These are phyloP conservation scores for Phaeophleospora eucalypticola DNA, from an alignment of 2,329 filamentous ascomycete genomes.

Conservation along the genomic window DNA sequence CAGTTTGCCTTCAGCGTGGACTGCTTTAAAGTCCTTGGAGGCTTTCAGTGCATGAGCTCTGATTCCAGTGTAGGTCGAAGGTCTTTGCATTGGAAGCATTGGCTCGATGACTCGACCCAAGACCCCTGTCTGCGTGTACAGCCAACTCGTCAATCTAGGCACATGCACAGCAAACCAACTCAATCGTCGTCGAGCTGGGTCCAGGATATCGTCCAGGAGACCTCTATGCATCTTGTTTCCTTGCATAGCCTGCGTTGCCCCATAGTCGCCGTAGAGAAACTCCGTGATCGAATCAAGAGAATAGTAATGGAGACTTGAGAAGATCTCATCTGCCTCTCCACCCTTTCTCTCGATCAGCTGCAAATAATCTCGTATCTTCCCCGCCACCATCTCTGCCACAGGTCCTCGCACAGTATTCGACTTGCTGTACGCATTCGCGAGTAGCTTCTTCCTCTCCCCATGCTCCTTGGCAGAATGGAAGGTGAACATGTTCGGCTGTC, in stretches of 20 bases:
- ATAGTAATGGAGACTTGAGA: conserved; percentile 50
- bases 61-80: conserved; percentile 51
- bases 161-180: conserved; percentile 51
- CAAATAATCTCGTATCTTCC: conserved; percentile 41
- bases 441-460: conserved; percentile 49
- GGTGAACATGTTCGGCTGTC: conserved; percentile 51
- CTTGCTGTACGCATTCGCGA: conserved; percentile 53
- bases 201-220: conserved; percentile 48
- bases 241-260: conserved; percentile 42
- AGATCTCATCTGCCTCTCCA: conserved; percentile 42
- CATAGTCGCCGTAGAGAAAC: conserved; percentile 48
- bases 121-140: conserved; percentile 42
- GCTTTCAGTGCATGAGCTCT: conserved; percentile 41
- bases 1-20: conserved; percentile 25
- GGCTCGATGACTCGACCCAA: conserved; percentile 37
- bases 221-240: conserved; percentile 37
- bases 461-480: conserved; percentile 45
- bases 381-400: conserved; percentile 35
- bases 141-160: conserved; percentile 45
- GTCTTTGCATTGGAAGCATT: conserved; percentile 49
- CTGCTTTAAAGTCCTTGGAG: conserved; percentile 24
- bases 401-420: conserved; percentile 38
- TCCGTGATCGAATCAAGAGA: conserved; percentile 51
- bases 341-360: conserved; percentile 38
- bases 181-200: conserved; percentile 43